phyloP scores from a whole-genome alignment of 169 alveolate genomes.

The Sarcocystis neurona region DNA sequence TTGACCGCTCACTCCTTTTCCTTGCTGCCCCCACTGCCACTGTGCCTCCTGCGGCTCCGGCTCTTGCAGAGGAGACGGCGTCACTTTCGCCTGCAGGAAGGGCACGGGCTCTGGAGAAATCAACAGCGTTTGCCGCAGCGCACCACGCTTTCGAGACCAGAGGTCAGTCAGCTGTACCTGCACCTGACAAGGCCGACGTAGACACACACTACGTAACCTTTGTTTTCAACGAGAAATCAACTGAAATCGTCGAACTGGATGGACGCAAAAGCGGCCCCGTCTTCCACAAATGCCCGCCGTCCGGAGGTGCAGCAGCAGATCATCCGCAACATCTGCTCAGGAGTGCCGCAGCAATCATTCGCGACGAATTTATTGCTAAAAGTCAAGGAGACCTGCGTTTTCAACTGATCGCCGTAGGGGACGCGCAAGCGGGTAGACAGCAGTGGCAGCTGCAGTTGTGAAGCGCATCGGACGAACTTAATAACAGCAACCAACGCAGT shows the following conservation, averaged over 20 bases:
- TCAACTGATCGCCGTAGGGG: conserved; percentile 43
- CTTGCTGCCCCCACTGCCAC: too few relatives aligned
- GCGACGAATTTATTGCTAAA: conserved; percentile 22
- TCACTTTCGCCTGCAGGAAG: neutral
- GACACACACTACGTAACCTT: conserved; percentile 17
- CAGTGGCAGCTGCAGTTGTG: neutral
- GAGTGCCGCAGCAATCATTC: conserved; percentile 25
- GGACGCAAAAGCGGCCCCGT: neutral
- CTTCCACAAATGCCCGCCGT: neutral
- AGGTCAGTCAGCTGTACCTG: conserved; percentile 34
- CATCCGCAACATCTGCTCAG: conserved; percentile 27
- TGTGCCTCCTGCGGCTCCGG: neutral
- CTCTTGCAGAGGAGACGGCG: conserved; percentile 7
- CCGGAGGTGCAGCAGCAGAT: neutral
- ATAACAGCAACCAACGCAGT: neutral
- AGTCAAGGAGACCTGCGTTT: conserved; percentile 15
- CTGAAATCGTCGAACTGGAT: neutral
- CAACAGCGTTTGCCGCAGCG: neutral
- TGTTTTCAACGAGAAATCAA: neutral
- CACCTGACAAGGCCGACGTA: conserved; percentile 19
- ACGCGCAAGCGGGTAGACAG: neutral
- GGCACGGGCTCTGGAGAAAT: conserved; percentile 5
- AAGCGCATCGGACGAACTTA: neutral
- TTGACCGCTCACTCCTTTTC: too few relatives aligned
- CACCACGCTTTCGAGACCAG: neutral